Base-by-base conservation (phyloP, 805 yeast species). In the Schwanniomyces pseudopolymorphus region DNA sequence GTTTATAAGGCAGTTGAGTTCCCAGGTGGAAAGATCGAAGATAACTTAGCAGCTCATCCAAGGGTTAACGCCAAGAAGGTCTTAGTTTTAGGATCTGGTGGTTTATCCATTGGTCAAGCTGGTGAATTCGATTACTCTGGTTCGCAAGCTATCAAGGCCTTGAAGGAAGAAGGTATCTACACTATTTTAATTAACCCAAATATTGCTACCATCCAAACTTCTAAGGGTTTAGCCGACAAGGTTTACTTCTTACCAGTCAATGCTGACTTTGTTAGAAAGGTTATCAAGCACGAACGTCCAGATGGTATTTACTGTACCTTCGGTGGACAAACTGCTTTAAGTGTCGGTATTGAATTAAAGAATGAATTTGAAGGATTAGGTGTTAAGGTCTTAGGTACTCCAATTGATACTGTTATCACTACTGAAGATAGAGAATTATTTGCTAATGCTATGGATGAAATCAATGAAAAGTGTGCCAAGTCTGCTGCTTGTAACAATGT, bases 61-160 rank as follows among this genome's bases (percentile, higher is more conserved):
- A 81, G 81, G 59, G 87, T 83, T 35, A 77, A 85, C 47, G 96
- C 85, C 58, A 89, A 90, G 79, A 94, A 94, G 74, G 96, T 89
- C 42, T 80, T 90, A 56, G 92, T 90, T 48, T 80, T 94, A 61
- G 99, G 99, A 61, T 91, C 97, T 43, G 99, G 99, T 77, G 99
- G 99, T 67, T 78, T 94, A 60, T 88, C 96, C 46, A 94, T 94
- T 66, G 99, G 99, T 56, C 99, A 94, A 77, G 99, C 99, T 53
- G 99, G 99, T 71, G 99, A 94, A 74, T 94, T 94, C 63, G 99
- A 94, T 69, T 94, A 94, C 74, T 90, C 97, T 39, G 99, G 99
- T 63, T 89, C 97, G 46, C 99, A 94, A 74, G 99, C 99, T 49
- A 94, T 94, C 72, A 94, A 94, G 73, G 99, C 99, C 40, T 79